phyloP scores from a whole-genome alignment of 768 basidiomycete species.

The Myochromella boudieri region DNA sequence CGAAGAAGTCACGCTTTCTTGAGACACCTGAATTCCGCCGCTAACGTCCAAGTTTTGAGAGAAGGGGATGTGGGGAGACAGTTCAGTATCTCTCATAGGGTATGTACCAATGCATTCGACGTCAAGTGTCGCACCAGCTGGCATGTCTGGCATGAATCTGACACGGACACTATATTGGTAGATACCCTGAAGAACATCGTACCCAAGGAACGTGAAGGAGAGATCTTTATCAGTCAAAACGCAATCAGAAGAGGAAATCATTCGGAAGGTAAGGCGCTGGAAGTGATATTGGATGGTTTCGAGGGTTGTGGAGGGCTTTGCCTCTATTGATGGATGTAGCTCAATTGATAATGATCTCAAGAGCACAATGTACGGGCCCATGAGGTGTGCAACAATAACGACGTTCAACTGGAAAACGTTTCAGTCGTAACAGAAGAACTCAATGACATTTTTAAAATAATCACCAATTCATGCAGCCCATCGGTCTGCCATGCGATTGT shows the following conservation, averaged over 20 bases:
- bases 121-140: slow-evolving; percentile 28
- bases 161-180: slow-evolving; percentile 45
- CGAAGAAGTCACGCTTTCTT: too few relatives aligned
- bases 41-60: not conserved
- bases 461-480: slow-evolving; percentile 34
- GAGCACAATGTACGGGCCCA: slow-evolving; percentile 50
- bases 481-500: slow-evolving; percentile 16
- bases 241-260: slow-evolving; percentile 40
- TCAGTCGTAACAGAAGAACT: not conserved
- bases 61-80: slow-evolving; percentile 10
- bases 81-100: slow-evolving; percentile 32
- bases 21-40: too few relatives aligned
- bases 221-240: slow-evolving; percentile 8
- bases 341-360: slow-evolving; percentile 54
- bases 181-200: slow-evolving; percentile 48
- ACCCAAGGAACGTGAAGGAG: slow-evolving; percentile 42
- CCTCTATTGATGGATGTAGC: slow-evolving; percentile 30
- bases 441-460: slow-evolving; percentile 7
- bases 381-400: slow-evolving; percentile 42
- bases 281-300: slow-evolving; percentile 21
- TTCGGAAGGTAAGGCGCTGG: slow-evolving; percentile 37
- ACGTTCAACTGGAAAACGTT: slow-evolving; percentile 33
- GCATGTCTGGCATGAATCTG: slow-evolving; percentile 5
- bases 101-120: slow-evolving; percentile 44
- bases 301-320: not conserved